phyloP scores from a whole-genome alignment of 1,139 yeast genomes.

The Candida albicans region DNA sequence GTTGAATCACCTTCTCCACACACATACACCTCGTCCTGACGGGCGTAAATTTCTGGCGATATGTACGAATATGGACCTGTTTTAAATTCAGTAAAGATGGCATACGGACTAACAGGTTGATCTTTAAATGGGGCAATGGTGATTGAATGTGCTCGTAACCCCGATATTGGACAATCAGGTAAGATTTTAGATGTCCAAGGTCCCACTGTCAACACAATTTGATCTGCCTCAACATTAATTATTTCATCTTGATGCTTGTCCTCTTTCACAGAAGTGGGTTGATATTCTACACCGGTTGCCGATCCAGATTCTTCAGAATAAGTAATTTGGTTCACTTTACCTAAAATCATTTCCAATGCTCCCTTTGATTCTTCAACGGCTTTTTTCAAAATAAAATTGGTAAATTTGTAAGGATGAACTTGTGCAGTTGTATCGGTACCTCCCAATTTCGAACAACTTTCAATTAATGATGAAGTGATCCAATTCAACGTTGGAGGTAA shows the following conservation, averaged over 20 bases:
- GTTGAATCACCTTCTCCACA: slow-evolving; percentile 97
- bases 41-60: slow-evolving; percentile 92
- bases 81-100: slow-evolving; percentile 88
- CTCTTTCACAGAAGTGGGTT: slow-evolving; percentile 55
- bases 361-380: slow-evolving; percentile 73
- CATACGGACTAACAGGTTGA: slow-evolving; percentile 81
- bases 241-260: slow-evolving; percentile 21
- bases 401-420: slow-evolving; percentile 93
- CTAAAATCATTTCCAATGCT: slow-evolving; percentile 79
- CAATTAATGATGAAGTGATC: slow-evolving; percentile 68
- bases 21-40: slow-evolving; percentile 93
- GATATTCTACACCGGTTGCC: slow-evolving; percentile 65
- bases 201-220: slow-evolving; percentile 83
- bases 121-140: slow-evolving; percentile 79
- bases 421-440: slow-evolving; percentile 91
- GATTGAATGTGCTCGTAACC: slow-evolving; percentile 91
- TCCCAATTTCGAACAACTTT: slow-evolving; percentile 79
- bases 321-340: slow-evolving; percentile 72
- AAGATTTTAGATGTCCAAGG: slow-evolving; percentile 94
- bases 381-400: slow-evolving; percentile 73
- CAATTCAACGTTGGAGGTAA: slow-evolving; percentile 80
- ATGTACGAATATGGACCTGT: slow-evolving; percentile 64
- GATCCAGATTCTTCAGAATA: slow-evolving; percentile 62
- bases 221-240: slow-evolving; percentile 60
- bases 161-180: slow-evolving; percentile 91